Evolutionary conservation across 2,329 filamentous ascomycete genomes (phyloP).

Genomic region (Talaromyces sp.): DNA sequence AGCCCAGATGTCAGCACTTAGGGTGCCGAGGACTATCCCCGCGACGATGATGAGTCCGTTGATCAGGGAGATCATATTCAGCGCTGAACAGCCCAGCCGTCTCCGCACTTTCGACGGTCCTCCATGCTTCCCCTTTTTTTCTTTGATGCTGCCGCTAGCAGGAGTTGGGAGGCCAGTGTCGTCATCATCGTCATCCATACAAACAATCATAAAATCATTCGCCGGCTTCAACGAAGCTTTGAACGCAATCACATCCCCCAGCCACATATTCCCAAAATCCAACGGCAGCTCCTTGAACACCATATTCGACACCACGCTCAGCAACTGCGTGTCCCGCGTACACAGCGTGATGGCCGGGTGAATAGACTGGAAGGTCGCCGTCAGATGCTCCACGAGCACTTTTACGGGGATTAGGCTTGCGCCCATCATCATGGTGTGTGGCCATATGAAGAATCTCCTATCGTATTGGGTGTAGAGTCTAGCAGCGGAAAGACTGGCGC

Average conservation of each 20-base stretch:
- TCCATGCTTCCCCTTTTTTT: neutral
- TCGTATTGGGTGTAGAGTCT: slow-evolving; percentile 31
- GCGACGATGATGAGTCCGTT: slow-evolving; percentile 27
- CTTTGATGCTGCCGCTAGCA: neutral
- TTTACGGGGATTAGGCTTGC: slow-evolving; percentile 30
- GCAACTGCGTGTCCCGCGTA: slow-evolving; percentile 26
- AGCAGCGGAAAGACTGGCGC: slow-evolving; percentile 30
- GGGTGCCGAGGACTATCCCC: slow-evolving; percentile 26
- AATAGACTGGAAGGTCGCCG: slow-evolving; percentile 24
- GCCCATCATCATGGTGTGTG: slow-evolving; percentile 33
- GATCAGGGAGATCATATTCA: slow-evolving; percentile 24
- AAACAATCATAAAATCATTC: slow-evolving; percentile 31
- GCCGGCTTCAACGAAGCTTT: slow-evolving; percentile 23
- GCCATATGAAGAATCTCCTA: slow-evolving; percentile 28
- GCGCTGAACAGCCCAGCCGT: slow-evolving; percentile 20
- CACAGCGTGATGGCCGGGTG: slow-evolving; percentile 31
- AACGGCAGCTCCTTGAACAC: slow-evolving; percentile 32
- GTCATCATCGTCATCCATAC: slow-evolving; percentile 22
- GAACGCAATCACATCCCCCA: slow-evolving; percentile 29
- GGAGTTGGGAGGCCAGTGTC: neutral
- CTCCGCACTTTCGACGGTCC: slow-evolving; percentile 16
- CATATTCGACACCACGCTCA: slow-evolving; percentile 30
- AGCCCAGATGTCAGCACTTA: slow-evolving; percentile 32
- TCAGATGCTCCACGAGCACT: slow-evolving; percentile 32
- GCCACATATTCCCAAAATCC: slow-evolving; percentile 29